Percentiles rank a stretch among this genome's conserved stretches.
Evolutionary conservation across 495 filamentous ascomycete genomes (phyloP).

Genomic region (Alectoria sarmentosa): DNA sequence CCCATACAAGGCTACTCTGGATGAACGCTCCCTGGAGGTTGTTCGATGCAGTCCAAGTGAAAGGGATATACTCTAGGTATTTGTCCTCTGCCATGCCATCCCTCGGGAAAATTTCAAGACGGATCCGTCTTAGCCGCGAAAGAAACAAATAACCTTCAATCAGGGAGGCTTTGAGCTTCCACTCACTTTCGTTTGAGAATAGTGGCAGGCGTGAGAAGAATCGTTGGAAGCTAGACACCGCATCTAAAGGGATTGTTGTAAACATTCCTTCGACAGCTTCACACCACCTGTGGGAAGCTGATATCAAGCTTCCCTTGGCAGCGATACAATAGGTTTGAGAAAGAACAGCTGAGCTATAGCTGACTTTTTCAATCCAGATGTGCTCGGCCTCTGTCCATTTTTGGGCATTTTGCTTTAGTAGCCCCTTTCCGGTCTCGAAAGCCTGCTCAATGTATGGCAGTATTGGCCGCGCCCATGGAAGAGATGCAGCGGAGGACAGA

Average conservation of each 20-base stretch:
- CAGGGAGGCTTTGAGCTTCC: constrained; percentile 28
- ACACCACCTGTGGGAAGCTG: background rate
- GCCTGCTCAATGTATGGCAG: constrained; percentile 19
- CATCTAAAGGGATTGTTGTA: background rate
- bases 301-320: constrained; percentile 22
- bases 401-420: constrained; percentile 6
- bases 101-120: constrained; percentile 29
- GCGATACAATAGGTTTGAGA: constrained; percentile 32
- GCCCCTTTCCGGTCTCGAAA: constrained; percentile 21
- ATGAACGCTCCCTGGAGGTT: background rate
- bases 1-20: constrained; percentile 23
- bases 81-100: constrained; percentile 29
- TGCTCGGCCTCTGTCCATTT: constrained; percentile 13
- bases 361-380: constrained; percentile 41
- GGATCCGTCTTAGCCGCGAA: constrained; percentile 17
- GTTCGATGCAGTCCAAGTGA: constrained; percentile 13
- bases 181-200: constrained; percentile 23
- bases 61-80: constrained; percentile 37
- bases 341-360: constrained; percentile 30
- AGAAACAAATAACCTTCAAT: constrained; percentile 28
- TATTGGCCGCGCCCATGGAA: constrained; percentile 20
- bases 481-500: constrained; percentile 15
- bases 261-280: background rate
- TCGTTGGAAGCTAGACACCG: background rate
- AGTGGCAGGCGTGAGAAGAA: constrained; percentile 27